phyloP scores from a whole-genome alignment of 345 rosid species.

The Pistacia atlantica region DNA sequence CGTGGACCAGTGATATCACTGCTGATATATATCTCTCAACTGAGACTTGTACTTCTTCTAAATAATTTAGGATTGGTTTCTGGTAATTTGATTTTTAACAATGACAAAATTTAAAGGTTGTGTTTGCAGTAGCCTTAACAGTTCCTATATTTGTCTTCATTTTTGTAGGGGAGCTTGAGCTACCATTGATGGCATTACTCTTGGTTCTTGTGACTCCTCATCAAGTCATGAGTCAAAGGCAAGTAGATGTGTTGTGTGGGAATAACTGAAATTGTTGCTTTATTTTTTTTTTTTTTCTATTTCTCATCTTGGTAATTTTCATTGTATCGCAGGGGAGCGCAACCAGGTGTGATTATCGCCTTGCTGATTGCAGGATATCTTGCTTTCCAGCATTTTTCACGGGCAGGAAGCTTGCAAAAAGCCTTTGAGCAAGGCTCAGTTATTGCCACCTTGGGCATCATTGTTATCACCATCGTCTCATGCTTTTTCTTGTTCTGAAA shows the following conservation, averaged over 20 bases:
- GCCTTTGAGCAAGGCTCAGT: constrained; percentile 81
- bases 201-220: constrained; percentile 72
- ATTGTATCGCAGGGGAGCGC: constrained; percentile 60
- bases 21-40: not conserved
- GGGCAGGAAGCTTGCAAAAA: constrained; percentile 59
- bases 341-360: constrained; percentile 66
- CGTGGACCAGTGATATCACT: not conserved
- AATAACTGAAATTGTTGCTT: constrained; percentile 13
- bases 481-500: constrained; percentile 47
- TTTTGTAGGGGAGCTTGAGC: constrained; percentile 79
- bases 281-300: constrained; percentile 6
- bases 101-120: not conserved
- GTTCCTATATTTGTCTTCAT: not conserved
- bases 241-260: constrained; percentile 19
- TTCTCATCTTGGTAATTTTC: not conserved
- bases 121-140: not conserved
- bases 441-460: constrained; percentile 71
- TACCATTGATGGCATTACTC: constrained; percentile 75
- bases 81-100: too few relatives aligned
- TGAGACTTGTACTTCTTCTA: not conserved
- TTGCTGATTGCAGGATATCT: constrained; percentile 62
- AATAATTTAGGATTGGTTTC: not conserved
- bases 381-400: constrained; percentile 90
- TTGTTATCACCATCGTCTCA: constrained; percentile 52
- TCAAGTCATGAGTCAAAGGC: constrained; percentile 71